Percentiles rank a stretch among this genome's conserved stretches.
Evolutionary conservation across 352 stramenopile genomes (phyloP).

Genomic region (Phytophthora cryptogea): DNA sequence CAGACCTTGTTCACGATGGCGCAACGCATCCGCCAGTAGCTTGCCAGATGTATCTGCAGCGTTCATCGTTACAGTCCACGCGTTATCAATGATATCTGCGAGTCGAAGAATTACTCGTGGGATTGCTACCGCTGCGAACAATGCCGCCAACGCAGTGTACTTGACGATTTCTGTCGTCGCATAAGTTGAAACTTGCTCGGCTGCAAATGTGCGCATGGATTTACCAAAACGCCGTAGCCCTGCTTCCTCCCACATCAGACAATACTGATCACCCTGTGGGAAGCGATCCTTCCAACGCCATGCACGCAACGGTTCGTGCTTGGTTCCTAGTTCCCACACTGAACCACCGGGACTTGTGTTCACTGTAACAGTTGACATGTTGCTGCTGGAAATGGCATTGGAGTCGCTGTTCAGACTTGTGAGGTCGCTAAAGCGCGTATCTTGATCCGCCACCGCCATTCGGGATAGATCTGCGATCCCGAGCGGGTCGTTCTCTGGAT

Average conservation of each 20-base stretch:
- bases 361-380: conserved; percentile 1
- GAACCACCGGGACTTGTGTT: conserved; percentile 17
- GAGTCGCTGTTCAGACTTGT: conserved; percentile 43
- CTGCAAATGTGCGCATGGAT: conserved; percentile 80
- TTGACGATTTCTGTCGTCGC: conserved; percentile 78
- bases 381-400: conserved; percentile 39
- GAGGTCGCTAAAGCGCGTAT: conserved; percentile 32
- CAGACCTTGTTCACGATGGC: conserved; percentile 69
- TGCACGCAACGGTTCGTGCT: conserved; percentile 50
- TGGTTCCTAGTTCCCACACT: conserved; percentile 37
- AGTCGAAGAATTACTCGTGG: conserved; percentile 71
- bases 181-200: conserved; percentile 67
- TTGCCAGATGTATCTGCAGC: conserved; percentile 71
- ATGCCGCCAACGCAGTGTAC: conserved; percentile 69
- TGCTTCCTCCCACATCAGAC: conserved; percentile 77
- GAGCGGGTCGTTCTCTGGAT: conserved; percentile 50
- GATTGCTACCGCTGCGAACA: conserved; percentile 79
- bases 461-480: conserved; percentile 39
- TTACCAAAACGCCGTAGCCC: conserved; percentile 75
- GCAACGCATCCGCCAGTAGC: conserved; percentile 71
- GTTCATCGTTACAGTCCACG: conserved; percentile 86
- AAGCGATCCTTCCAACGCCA: conserved; percentile 89
- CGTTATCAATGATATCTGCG: conserved; percentile 84
- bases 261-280: conserved; percentile 83
- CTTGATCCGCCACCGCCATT: conserved; percentile 32